These are phyloP conservation scores for Penicillium sp. DNA, from an alignment of 2,329 filamentous ascomycete genomes.

Conservation along the genomic window DNA sequence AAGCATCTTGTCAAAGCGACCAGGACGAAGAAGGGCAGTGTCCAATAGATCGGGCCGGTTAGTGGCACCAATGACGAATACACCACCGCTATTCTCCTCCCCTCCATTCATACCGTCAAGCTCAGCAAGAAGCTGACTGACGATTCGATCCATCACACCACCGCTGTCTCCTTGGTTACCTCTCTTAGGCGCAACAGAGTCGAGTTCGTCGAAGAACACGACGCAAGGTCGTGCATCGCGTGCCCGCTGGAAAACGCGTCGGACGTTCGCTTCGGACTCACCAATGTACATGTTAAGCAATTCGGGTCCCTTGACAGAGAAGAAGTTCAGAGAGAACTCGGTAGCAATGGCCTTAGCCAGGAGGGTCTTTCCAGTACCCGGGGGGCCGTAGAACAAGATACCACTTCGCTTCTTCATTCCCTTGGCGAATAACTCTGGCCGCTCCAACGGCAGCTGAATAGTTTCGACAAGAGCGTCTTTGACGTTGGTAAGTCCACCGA, in stretches of 20 bases:
- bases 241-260: slow-evolving; percentile 99
- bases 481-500: slow-evolving; percentile 89
- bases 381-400: slow-evolving; percentile 98
- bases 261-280: slow-evolving; percentile 99
- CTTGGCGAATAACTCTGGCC: slow-evolving; percentile 92
- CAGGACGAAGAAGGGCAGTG: slow-evolving; percentile 84
- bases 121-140: slow-evolving; percentile 91
- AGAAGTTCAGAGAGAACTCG: slow-evolving; percentile 98
- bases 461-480: slow-evolving; percentile 98
- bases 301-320: slow-evolving; percentile 98
- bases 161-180: slow-evolving; percentile 97
- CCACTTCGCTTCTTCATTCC: slow-evolving; percentile 98
- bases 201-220: slow-evolving; percentile 97
- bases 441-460: slow-evolving; percentile 88
- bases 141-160: slow-evolving; percentile 97
- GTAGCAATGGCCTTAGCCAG: slow-evolving; percentile 99
- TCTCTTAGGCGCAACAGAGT: slow-evolving; percentile 94
- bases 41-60: slow-evolving; percentile 94
- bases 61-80: slow-evolving; percentile 96
- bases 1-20: slow-evolving; percentile 97
- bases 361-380: slow-evolving; percentile 99
- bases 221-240: slow-evolving; percentile 96
- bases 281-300: slow-evolving; percentile 99
- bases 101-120: slow-evolving; percentile 97
- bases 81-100: slow-evolving; percentile 76